A percentile compares a stretch with the other conserved stretches of the same genome.
These are phyloP conservation scores for Aspergillus amoenus DNA, from an alignment of 2,329 filamentous ascomycete genomes.

Conservation along the genomic window DNA sequence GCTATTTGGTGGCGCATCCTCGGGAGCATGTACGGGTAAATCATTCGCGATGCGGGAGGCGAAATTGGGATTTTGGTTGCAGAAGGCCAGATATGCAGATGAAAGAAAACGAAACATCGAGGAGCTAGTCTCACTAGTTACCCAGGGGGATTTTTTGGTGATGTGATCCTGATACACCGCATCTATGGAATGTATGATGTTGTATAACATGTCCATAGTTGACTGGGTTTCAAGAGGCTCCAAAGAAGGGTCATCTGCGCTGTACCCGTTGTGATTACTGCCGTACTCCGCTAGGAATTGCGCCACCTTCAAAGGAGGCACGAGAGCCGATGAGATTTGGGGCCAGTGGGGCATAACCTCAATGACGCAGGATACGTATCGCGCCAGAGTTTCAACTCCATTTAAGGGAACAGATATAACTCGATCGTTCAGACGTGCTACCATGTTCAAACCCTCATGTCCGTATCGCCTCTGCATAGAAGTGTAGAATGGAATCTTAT, in stretches of 20 bases:
- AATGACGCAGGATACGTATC: slow-evolving; percentile 30
- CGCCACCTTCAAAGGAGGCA: slow-evolving; percentile 23
- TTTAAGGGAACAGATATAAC: slow-evolving; percentile 28
- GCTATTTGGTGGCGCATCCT: slow-evolving; percentile 27
- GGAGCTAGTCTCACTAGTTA: slow-evolving; percentile 43
- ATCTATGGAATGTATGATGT: slow-evolving; percentile 33
- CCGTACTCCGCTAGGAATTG: slow-evolving; percentile 32
- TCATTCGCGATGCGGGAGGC: slow-evolving; percentile 36
- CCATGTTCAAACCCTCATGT: slow-evolving; percentile 26
- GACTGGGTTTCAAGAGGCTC: slow-evolving; percentile 19
- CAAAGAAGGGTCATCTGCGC: slow-evolving; percentile 21
- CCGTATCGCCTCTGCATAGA: slow-evolving; percentile 32
- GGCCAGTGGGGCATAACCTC: slow-evolving; percentile 30
- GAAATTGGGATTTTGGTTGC: slow-evolving; percentile 29
- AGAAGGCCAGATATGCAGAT: slow-evolving; percentile 31
- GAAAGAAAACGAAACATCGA: slow-evolving; percentile 36
- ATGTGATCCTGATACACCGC: slow-evolving; percentile 39
- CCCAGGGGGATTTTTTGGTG: slow-evolving; percentile 43
- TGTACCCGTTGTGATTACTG: slow-evolving; percentile 25
- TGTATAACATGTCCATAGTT: slow-evolving; percentile 26
- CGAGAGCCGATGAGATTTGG: slow-evolving; percentile 24
- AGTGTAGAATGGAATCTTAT: slow-evolving; percentile 38
- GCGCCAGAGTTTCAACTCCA: slow-evolving; percentile 26
- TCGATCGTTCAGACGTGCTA: slow-evolving; percentile 31
- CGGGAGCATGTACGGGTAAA: slow-evolving; percentile 36